A percentile compares a stretch with the other conserved stretches of the same genome.
phyloP scores from a whole-genome alignment of 2,329 filamentous ascomycete species.

The Blastomyces parvus region DNA sequence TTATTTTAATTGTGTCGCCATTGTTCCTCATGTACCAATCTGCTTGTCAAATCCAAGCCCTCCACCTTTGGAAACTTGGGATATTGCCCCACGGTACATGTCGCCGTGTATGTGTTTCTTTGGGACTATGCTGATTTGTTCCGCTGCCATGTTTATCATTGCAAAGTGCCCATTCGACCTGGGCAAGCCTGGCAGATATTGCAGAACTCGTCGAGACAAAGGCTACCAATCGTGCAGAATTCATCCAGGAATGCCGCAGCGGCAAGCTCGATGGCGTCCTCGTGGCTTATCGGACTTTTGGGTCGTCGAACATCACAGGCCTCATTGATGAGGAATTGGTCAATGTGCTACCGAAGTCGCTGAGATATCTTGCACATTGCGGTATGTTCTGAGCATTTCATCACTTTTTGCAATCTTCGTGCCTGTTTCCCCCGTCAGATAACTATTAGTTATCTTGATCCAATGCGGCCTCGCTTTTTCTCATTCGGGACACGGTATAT shows the following conservation, averaged over 20 bases:
- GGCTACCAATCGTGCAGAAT: conserved; percentile 54
- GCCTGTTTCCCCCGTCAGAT: neutral
- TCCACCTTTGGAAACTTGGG: neutral
- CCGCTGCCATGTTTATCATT: no score
- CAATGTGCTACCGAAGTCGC: conserved; percentile 34
- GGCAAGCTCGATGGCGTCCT: conserved; percentile 57
- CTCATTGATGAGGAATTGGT: conserved; percentile 62
- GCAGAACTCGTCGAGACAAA: conserved; percentile 57
- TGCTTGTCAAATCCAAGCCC: no score
- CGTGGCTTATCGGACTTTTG: conserved; percentile 63
- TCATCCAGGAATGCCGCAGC: conserved; percentile 57
- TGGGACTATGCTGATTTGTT: neutral
- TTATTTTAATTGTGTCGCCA: neutral
- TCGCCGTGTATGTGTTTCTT: neutral
- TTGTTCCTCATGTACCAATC: neutral
- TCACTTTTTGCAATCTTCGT: neutral
- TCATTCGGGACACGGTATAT: neutral
- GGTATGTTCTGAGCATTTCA: conserved; percentile 22
- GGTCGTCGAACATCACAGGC: conserved; percentile 56
- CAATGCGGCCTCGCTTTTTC: neutral
- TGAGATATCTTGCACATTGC: conserved; percentile 33
- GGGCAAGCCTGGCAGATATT: conserved; percentile 30
- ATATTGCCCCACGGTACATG: neutral
- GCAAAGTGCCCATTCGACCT: conserved; percentile 14
- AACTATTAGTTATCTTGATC: neutral